Evolutionary conservation across 106 monocot species (phyloP), one percentile per base, ranked within the genome.

Genomic region (Apostasia shenzhenica): DNA sequence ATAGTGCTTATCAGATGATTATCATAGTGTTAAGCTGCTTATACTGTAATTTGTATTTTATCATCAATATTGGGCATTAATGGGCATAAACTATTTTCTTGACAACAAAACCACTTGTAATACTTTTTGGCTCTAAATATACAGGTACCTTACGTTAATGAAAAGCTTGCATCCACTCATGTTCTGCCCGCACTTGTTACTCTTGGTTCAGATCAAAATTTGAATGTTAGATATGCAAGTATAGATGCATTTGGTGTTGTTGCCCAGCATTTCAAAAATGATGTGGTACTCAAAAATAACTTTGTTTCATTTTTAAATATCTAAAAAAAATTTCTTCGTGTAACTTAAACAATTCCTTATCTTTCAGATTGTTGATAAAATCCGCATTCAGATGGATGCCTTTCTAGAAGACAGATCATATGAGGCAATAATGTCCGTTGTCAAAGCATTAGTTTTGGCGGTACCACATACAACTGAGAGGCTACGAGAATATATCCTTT

Each of bases 361-460:
- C 41, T 72, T 65, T 69, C 74, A 97, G 97, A 85, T 97, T 73
- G 75, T 97, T 70, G 97, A 97, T 46, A 97, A 97, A 79, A 92
- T 97, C 71, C 86, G 81, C 42, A 69, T 97, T 66, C 97, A 97
- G 67, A 92, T 97, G 97, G 97, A 97, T 92, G 92, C 92, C 72
- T 97, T 97, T 75, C 82, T 97, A 44, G 97, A 97, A 81, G 97
- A 97, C 76, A 89, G 92, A 73, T 97, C 92, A 54, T 92, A 92
- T 78, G 97, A 97, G 75, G 97, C 92, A 73, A 90, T 81, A 66
- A 69, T 87, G 56, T 79, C 89, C 61, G 92, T 97, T 72, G 63
- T 92, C 52, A 82, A 81, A 59, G 86, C 97, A 67, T 79, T 97
- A 59, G 68, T 76, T 3, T 75, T 81, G 46, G 89, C 97, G 39